Evolutionary conservation across 306 rosid species (phyloP).

Genomic region (Styphnolobium japonicum): DNA sequence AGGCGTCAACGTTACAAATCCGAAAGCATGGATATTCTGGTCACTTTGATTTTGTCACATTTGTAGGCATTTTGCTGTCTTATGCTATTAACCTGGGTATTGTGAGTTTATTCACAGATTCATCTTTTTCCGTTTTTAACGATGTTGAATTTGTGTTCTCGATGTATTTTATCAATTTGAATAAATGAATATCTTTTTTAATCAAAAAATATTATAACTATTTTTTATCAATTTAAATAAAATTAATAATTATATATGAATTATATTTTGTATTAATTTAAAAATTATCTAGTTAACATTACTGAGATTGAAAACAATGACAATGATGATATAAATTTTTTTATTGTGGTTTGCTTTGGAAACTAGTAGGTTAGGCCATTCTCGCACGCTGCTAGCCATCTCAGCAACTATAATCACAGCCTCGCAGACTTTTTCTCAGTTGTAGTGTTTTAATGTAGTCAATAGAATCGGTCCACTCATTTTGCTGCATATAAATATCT

Average conservation of each 20-base stretch:
- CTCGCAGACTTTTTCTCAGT: neutral
- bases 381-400: neutral
- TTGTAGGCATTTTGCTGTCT: too few species aligned
- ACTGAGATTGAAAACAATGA: neutral
- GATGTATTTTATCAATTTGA: too few species aligned
- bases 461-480: slow-evolving; percentile 3
- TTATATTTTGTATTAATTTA: neutral
- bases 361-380: slow-evolving; percentile 1
- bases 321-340: neutral
- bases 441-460: neutral
- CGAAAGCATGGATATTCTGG: too few species aligned
- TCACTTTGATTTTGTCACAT: too few species aligned
- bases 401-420: neutral
- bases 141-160: too few species aligned
- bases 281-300: neutral
- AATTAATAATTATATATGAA: neutral
- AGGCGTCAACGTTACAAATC: too few species aligned
- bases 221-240: too few species aligned
- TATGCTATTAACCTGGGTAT: too few species aligned
- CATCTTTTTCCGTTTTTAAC: too few species aligned
- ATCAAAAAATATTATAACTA: too few species aligned
- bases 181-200: too few species aligned
- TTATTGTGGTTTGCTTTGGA: neutral
- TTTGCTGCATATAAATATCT: neutral
- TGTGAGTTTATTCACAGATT: too few species aligned